Evolutionary conservation across 1,139 yeast genomes (phyloP), one percentile per base, ranked within the genome.

Genomic region (Sugiyamaella castrensis): DNA sequence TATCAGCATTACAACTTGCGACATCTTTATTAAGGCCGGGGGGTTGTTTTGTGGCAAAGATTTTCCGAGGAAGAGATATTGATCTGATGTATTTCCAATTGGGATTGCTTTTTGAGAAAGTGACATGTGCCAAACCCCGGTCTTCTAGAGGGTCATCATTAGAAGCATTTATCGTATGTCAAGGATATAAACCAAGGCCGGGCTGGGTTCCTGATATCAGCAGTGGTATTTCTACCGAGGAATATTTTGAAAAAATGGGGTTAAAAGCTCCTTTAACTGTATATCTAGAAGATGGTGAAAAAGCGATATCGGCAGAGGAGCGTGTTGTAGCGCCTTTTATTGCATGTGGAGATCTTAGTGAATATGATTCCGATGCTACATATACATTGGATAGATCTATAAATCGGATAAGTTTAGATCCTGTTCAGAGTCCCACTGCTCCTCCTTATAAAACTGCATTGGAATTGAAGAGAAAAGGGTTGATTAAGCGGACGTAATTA

Each of bases 391-490:
- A 82, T 28, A 59, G 62, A 16, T 68, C 64, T 12, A 57, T 54
- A 2, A 51, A 55, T 10, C 64, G 66, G 43, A 58, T 73, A 10
- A 79, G 84, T 44, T 69, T 92, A 54, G 94, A 87, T 54, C 98
- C 98, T 0, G 95, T 92, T 11, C 98, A 92, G 63, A 74, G 81
- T 67, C 98, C 98, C 5, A 91, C 96, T 0, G 94, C 96, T 28
- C 98, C 98, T 1, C 97, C 98, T 1, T 92, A 92, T 67, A 91
- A 91, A 67, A 80, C 81, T 51, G 98, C 98, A 0, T 70, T 92
- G 50, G 96, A 89, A 64, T 74, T 86, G 78, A 91, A 87, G 68
- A 76, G 97, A 64, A 76, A 77, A 52, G 95, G 95, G 15, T 77
- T 79, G 44, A 62, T 80, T 51, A 70, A 62, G 37, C 33, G 46